A percentile compares a stretch with the other conserved stretches of the same genome.
Conservation (phyloP, 495 filamentous ascomycete species). For the Ramalina intermedia region DNA sequence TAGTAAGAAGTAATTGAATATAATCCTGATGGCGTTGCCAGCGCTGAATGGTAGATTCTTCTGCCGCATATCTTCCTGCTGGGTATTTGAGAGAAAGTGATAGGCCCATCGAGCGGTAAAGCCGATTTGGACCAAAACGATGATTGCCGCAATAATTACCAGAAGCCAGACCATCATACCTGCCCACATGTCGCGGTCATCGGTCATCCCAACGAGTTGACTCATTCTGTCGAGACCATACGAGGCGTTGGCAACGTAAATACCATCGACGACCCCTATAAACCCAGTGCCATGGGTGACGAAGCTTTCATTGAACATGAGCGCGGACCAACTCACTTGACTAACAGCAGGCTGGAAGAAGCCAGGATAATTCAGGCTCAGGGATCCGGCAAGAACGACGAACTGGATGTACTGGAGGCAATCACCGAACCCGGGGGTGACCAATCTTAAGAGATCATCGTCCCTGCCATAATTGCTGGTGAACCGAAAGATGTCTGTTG, state of each 20-base stretch:
- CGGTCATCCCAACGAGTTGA: conserved; percentile 70
- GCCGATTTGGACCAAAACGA: conserved; percentile 61
- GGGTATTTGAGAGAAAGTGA: conserved; percentile 50
- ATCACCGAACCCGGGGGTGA: conserved; percentile 93
- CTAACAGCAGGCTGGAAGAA: conserved; percentile 87
- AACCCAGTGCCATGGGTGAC: conserved; percentile 50
- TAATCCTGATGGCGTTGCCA: conserved; percentile 74
- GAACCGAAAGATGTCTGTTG: conserved; percentile 78
- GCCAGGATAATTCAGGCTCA: conserved; percentile 81
- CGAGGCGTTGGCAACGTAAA: conserved; percentile 55
- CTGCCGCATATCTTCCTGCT: conserved; percentile 70
- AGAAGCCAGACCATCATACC: conserved; percentile 79
- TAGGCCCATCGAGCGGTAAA: conserved; percentile 65
- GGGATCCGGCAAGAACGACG: conserved; percentile 67
- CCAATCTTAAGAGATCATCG: conserved; percentile 75
- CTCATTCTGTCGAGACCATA: conserved; percentile 69
- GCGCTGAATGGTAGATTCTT: conserved; percentile 91
- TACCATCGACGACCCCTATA: conserved; percentile 59
- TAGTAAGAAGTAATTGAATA: conserved; percentile 82
- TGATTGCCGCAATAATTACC: conserved; percentile 50
- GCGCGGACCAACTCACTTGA: conserved; percentile 67
- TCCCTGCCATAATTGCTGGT: conserved; percentile 93
- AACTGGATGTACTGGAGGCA: conserved; percentile 97
- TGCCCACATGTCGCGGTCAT: conserved; percentile 75
- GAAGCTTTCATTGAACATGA: conserved; percentile 92